Percentiles rank a stretch among this genome's conserved stretches.
Evolutionary conservation across 23 red algal genomes (phyloP).

Genomic region (Gracilaria vermiculophylla): DNA sequence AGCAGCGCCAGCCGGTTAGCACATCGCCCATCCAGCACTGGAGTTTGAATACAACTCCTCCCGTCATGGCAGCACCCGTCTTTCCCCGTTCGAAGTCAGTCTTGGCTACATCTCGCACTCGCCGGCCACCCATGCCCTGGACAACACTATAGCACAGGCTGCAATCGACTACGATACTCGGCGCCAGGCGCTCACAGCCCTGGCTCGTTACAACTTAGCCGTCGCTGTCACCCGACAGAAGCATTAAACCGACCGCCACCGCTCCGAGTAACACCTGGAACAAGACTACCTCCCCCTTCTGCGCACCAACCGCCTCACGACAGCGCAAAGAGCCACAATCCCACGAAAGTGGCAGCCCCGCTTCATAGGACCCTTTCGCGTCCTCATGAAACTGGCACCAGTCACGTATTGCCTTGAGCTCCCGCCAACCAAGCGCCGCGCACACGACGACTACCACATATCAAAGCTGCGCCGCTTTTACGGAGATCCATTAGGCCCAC

Average conservation of each 20-base stretch:
- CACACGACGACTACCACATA: neutral
- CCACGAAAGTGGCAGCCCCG: neutral
- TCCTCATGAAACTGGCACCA: neutral
- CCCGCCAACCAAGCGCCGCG: neutral
- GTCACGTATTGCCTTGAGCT: neutral
- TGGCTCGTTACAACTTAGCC: too few relatives aligned
- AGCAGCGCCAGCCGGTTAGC: too few relatives aligned
- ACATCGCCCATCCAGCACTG: neutral
- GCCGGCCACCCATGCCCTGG: neutral
- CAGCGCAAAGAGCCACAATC: neutral
- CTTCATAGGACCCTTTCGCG: neutral
- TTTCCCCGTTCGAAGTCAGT: neutral
- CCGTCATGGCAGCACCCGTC: neutral
- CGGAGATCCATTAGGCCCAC: too few relatives aligned
- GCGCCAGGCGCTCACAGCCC: too few relatives aligned
- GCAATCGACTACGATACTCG: too few relatives aligned
- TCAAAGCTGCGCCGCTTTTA: neutral
- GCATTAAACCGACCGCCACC: too few relatives aligned
- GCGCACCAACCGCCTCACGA: too few relatives aligned
- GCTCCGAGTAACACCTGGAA: too few relatives aligned
- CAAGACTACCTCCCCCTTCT: too few relatives aligned
- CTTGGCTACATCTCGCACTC: neutral
- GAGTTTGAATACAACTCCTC: slow-evolving; percentile 39
- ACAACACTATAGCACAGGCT: too few relatives aligned
- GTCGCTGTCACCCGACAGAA: too few relatives aligned